Percentiles rank a stretch among this genome's conserved stretches.
These are phyloP conservation scores for Prunus mongolica DNA, from an alignment of 306 rosid species.

Conservation along the genomic window DNA sequence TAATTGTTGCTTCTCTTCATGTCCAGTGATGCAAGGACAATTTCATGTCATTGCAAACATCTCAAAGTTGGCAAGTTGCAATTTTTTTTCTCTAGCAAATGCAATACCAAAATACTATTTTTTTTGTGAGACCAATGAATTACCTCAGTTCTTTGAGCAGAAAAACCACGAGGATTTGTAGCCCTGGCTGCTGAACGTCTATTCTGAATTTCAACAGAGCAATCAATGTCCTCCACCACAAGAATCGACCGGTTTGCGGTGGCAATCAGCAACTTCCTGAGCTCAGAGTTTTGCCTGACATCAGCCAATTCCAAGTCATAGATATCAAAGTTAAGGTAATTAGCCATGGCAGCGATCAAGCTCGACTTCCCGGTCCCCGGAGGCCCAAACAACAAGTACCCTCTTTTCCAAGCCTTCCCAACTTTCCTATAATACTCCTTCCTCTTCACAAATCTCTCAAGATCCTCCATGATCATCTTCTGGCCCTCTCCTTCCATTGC, in stretches of 20 bases:
- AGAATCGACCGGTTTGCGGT: constrained; percentile 15
- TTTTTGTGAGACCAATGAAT: no score
- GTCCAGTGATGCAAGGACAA: no score
- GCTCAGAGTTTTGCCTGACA: constrained; percentile 31
- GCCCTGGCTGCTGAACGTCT: constrained; percentile 5
- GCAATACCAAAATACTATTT: no score
- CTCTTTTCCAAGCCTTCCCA: constrained; percentile 88
- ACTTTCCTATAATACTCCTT: constrained; percentile 55
- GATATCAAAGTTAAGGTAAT: constrained; percentile 54
- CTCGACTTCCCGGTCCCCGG: constrained; percentile 91
- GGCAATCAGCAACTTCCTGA: constrained; percentile 34
- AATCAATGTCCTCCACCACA: constrained; percentile 32
- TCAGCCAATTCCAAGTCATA: constrained; percentile 70
- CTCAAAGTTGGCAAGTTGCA: no score
- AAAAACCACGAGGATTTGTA: background rate
- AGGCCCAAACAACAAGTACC: constrained; percentile 70
- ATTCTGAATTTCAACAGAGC: constrained; percentile 14
- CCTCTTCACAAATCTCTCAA: constrained; percentile 51
- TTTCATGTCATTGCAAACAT: no score
- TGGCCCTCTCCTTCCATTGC: constrained; percentile 36
- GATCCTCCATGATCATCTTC: constrained; percentile 38
- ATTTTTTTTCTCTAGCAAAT: no score
- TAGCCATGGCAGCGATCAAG: constrained; percentile 85
- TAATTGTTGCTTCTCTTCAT: no score
- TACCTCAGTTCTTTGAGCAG: background rate